Percentiles rank a stretch among this genome's conserved stretches.
These are phyloP conservation scores for Verticillium zaregamsianum DNA, from an alignment of 2,329 filamentous ascomycete species.

Conservation along the genomic window DNA sequence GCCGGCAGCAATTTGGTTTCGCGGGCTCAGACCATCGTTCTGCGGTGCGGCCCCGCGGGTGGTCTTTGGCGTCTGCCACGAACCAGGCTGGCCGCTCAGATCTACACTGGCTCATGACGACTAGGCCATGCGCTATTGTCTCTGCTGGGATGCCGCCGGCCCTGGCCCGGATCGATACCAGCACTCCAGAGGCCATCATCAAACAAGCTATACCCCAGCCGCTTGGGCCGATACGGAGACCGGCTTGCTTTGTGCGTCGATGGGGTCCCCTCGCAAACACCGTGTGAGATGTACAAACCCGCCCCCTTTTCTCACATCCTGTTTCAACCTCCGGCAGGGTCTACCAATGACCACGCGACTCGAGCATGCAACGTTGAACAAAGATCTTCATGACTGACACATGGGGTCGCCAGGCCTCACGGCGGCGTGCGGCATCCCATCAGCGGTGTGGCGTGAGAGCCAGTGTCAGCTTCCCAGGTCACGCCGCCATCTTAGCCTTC, in stretches of 20 bases:
- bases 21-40: constrained; percentile 9
- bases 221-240: background rate
- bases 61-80: constrained; percentile 21
- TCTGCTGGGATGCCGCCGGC: constrained; percentile 15
- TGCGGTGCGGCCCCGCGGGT: background rate
- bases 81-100: constrained; percentile 16
- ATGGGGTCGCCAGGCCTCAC: background rate
- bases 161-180: background rate
- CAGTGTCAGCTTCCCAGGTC: background rate
- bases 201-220: background rate
- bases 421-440: background rate
- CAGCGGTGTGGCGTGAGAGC: background rate
- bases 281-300: constrained; percentile 5
- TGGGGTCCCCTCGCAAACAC: constrained; percentile 8
- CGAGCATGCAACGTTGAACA: constrained; percentile 15
- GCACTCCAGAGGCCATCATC: background rate
- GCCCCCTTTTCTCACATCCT: constrained; percentile 9
- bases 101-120: background rate
- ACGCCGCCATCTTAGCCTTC: background rate
- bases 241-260: background rate
- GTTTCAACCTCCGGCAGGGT: constrained; percentile 9
- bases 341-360: constrained; percentile 5
- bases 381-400: constrained; percentile 7
- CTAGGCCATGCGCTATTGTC: constrained; percentile 12
- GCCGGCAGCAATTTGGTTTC: background rate